A percentile compares a stretch with the other conserved stretches of the same genome.
phyloP scores from a whole-genome alignment of 2,329 filamentous ascomycete genomes.

The Gaeumannomyces tritici region DNA sequence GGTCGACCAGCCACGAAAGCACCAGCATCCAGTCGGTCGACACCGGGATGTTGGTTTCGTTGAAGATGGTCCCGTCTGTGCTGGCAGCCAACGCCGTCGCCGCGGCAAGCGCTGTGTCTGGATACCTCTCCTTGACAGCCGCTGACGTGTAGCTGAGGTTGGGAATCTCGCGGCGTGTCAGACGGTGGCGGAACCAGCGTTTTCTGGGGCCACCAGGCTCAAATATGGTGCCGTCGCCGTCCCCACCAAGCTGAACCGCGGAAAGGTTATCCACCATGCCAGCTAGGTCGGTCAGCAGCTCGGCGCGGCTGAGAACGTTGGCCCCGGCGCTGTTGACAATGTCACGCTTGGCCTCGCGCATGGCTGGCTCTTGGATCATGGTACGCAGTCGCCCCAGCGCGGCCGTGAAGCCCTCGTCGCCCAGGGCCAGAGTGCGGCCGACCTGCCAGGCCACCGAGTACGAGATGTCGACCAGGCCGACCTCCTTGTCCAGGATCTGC shows the following conservation, averaged over 20 bases:
- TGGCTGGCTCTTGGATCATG: constrained; percentile 8
- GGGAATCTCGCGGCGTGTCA: background rate
- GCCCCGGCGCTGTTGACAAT: background rate
- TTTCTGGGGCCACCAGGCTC: background rate
- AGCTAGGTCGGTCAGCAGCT: background rate
- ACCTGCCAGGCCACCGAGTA: constrained; percentile 28
- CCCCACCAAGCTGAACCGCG: background rate
- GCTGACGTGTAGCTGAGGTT: background rate
- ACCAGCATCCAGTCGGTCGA: constrained; percentile 27
- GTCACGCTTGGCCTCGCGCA: constrained; percentile 8
- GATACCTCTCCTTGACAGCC: background rate
- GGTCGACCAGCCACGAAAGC: constrained; percentile 24
- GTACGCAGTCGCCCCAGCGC: constrained; percentile 13
- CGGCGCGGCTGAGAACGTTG: background rate
- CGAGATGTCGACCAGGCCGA: constrained; percentile 25
- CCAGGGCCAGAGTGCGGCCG: constrained; percentile 11
- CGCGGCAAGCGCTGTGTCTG: constrained; percentile 2
- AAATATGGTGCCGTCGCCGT: background rate
- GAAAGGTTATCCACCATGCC: constrained; percentile 4
- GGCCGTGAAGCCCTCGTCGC: constrained; percentile 9
- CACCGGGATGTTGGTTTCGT: constrained; percentile 20
- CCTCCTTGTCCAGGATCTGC: constrained; percentile 17
- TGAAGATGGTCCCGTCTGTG: constrained; percentile 12
- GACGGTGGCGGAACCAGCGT: background rate
- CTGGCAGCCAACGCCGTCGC: constrained; percentile 7